A percentile compares a stretch with the other conserved stretches of the same genome.
Evolutionary conservation across 2,329 filamentous ascomycete species (phyloP).

Genomic region (Chalaropsis ovoidea): DNA sequence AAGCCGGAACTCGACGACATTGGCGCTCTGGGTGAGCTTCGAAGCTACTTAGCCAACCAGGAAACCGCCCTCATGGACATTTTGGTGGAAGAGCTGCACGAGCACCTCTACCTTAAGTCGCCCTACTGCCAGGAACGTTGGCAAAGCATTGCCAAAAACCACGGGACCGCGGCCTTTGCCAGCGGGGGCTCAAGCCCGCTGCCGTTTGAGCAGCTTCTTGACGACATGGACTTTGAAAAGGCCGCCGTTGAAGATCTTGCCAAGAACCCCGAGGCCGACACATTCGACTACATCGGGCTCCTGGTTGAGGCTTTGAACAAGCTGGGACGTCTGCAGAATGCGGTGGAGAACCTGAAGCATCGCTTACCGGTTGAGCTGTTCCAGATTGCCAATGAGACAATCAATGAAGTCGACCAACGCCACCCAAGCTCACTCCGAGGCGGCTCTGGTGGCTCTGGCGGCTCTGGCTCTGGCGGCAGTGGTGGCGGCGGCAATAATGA

Average conservation of each 20-base stretch:
- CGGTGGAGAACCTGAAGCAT: conserved; percentile 84
- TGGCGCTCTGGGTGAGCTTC: conserved; percentile 74
- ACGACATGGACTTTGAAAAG: conserved; percentile 50
- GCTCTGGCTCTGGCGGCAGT: conserved; percentile 36
- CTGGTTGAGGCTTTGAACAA: conserved; percentile 84
- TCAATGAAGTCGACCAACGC: conserved; percentile 83
- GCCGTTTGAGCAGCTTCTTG: conserved; percentile 51
- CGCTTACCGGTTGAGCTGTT: conserved; percentile 89
- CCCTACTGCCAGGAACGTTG: conserved; percentile 95
- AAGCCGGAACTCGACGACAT: conserved; percentile 87
- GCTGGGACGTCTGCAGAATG: conserved; percentile 72
- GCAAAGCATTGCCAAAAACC: conserved; percentile 67
- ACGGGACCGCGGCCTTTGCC: conserved; percentile 45
- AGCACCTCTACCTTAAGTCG: conserved; percentile 93
- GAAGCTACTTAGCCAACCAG: conserved; percentile 83
- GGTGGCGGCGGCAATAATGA: conserved; percentile 51
- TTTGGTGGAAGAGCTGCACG: conserved; percentile 90
- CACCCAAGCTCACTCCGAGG: conserved; percentile 72
- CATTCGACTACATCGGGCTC: conserved; percentile 83
- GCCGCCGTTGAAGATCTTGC: conserved; percentile 73
- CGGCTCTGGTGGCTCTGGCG: conserved; percentile 37
- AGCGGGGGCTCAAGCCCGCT: conserved; percentile 36
- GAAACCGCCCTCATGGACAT: conserved; percentile 89
- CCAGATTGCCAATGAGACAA: conserved; percentile 85
- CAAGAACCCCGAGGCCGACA: conserved; percentile 89